A percentile compares a stretch with the other conserved stretches of the same genome.
Conservation (phyloP, 371 early-diverging fungal genomes). For the Mortierella sp. region DNA sequence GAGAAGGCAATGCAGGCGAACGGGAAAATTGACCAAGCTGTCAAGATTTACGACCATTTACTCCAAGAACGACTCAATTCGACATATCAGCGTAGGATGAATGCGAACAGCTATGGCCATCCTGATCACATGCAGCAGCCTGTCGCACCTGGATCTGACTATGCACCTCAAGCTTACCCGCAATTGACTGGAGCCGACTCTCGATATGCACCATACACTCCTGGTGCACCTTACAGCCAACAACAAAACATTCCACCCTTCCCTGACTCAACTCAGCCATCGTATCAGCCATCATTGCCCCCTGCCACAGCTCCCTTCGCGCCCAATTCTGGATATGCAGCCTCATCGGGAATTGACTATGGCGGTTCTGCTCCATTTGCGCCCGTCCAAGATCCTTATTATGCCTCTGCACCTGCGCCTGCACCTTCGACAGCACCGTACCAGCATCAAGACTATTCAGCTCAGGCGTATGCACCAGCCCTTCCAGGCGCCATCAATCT, state of each 20-base stretch:
- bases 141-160: slow-evolving; percentile 8
- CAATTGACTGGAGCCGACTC: slow-evolving; percentile 28
- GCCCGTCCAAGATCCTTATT: slow-evolving; percentile 18
- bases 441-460: not conserved
- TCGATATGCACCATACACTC: slow-evolving; percentile 21
- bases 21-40: slow-evolving; percentile 80
- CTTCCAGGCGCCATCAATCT: not conserved
- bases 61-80: slow-evolving; percentile 77
- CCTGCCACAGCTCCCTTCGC: slow-evolving; percentile 25
- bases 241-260: slow-evolving; percentile 17
- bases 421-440: slow-evolving; percentile 3
- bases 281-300: slow-evolving; percentile 19
- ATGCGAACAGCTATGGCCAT: slow-evolving; percentile 25
- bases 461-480: not conserved
- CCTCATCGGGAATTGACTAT: slow-evolving; percentile 13
- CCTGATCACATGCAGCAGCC: slow-evolving; percentile 24
- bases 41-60: slow-evolving; percentile 85
- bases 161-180: slow-evolving; percentile 26
- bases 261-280: slow-evolving; percentile 15
- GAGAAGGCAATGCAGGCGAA: slow-evolving; percentile 76
- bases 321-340: slow-evolving; percentile 1
- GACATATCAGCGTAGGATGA: slow-evolving; percentile 53
- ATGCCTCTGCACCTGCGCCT: slow-evolving; percentile 20
- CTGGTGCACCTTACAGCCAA: slow-evolving; percentile 23
- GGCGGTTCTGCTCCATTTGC: slow-evolving; percentile 8